phyloP scores from a whole-genome alignment of 2,329 filamentous ascomycete species.

The Aspergillus quadrilineatus region DNA sequence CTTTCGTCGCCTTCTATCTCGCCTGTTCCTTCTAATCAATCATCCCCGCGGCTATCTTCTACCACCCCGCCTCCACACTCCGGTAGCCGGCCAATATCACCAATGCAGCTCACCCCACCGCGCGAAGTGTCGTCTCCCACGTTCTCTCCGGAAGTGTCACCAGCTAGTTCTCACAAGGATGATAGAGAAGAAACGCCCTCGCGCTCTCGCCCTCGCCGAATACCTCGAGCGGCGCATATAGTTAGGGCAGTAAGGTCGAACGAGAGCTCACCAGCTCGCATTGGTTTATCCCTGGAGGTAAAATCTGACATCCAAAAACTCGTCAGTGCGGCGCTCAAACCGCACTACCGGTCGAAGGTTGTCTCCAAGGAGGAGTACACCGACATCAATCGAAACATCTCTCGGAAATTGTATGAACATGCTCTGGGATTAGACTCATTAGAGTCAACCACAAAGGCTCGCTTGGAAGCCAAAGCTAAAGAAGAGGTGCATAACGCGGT shows the following conservation, averaged over 20 bases:
- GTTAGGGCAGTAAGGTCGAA: conserved; percentile 44
- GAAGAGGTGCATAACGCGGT: conserved; percentile 78
- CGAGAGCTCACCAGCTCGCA: conserved; percentile 68
- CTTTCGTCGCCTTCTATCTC: conserved; percentile 45
- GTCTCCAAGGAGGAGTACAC: conserved; percentile 89
- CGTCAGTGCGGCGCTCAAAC: conserved; percentile 78
- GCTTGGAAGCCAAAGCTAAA: conserved; percentile 73
- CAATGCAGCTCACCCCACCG: conserved; percentile 36
- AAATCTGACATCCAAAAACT: conserved; percentile 89
- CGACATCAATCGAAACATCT: conserved; percentile 85
- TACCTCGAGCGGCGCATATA: conserved; percentile 25
- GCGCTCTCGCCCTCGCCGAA: conserved; percentile 23
- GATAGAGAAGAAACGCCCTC: conserved; percentile 12
- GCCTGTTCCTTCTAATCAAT: conserved; percentile 40
- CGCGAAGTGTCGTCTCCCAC: conserved; percentile 32
- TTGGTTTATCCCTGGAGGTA: conserved; percentile 70
- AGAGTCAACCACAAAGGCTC: conserved; percentile 63
- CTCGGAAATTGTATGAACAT: conserved; percentile 77
- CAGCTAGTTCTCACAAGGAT: conserved; percentile 53
- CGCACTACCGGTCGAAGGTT: conserved; percentile 75
- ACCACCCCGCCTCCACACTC: conserved; percentile 40
- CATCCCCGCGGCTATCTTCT: conserved; percentile 40
- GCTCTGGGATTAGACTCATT: conserved; percentile 58
- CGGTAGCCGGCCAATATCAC: conserved; percentile 35
- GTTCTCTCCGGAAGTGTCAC: conserved; percentile 72